Percentiles rank a stretch among this genome's conserved stretches.
These are phyloP conservation scores for Leccinum rimulosum DNA, from an alignment of 768 basidiomycete species.

Conservation along the genomic window DNA sequence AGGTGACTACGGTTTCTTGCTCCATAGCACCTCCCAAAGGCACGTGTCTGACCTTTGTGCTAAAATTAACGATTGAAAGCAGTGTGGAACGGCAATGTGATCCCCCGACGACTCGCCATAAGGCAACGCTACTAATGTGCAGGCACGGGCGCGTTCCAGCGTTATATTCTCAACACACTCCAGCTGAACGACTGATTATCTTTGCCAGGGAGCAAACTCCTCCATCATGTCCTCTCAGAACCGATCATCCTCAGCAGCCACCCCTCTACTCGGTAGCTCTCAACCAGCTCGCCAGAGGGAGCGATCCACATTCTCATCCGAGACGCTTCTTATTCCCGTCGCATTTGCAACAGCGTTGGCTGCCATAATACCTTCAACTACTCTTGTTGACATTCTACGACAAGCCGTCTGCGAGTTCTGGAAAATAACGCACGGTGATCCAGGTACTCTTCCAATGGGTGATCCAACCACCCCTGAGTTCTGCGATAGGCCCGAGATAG, in stretches of 20 bases:
- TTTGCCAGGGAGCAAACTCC: background rate
- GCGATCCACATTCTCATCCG: slow-evolving; percentile 7
- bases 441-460: background rate
- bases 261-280: slow-evolving; percentile 7
- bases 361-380: slow-evolving; percentile 20
- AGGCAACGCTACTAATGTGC: background rate
- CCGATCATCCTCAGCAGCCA: slow-evolving; percentile 7
- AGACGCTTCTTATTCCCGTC: slow-evolving; percentile 27
- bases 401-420: slow-evolving; percentile 27
- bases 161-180: background rate
- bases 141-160: background rate
- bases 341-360: slow-evolving; percentile 25
- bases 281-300: background rate
- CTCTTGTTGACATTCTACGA: slow-evolving; percentile 24
- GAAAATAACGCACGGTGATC: slow-evolving; percentile 9
- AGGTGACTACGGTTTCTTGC: background rate
- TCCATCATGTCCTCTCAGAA: slow-evolving; percentile 12
- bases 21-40: background rate
- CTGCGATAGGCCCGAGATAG: slow-evolving; percentile 23
- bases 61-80: background rate
- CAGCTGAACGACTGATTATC: background rate
- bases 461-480: slow-evolving; percentile 7
- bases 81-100: background rate
- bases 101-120: background rate
- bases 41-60: background rate